Evolutionary conservation across 2,329 filamentous ascomycete genomes (phyloP).

Genomic region (Cercospora sesami): DNA sequence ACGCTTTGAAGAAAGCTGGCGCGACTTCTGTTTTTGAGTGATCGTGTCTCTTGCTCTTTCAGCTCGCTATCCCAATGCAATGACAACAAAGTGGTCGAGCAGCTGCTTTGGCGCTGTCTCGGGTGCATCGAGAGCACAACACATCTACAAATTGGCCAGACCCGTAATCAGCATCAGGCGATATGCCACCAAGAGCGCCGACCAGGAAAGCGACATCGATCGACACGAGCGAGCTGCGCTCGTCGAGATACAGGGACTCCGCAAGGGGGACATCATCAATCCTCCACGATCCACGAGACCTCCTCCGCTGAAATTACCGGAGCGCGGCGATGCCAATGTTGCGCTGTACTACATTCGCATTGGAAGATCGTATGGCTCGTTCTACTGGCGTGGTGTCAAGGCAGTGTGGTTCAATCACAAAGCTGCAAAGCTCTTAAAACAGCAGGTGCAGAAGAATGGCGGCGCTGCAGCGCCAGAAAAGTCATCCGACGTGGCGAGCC

Average conservation of each 20-base stretch:
- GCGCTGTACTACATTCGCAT: slow-evolving; percentile 59
- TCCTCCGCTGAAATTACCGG: slow-evolving; percentile 65
- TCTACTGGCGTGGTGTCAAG: slow-evolving; percentile 85
- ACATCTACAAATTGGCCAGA: background rate
- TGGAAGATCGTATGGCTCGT: slow-evolving; percentile 74
- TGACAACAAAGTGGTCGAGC: slow-evolving; percentile 41
- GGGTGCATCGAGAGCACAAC: slow-evolving; percentile 20
- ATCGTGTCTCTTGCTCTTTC: background rate
- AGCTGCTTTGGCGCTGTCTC: slow-evolving; percentile 34
- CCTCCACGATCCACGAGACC: slow-evolving; percentile 72
- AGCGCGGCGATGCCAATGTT: slow-evolving; percentile 48
- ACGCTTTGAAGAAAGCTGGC: slow-evolving; percentile 1
- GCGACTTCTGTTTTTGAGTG: slow-evolving; percentile 1
- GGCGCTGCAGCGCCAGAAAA: slow-evolving; percentile 4
- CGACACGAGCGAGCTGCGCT: slow-evolving; percentile 28
- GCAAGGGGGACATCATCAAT: slow-evolving; percentile 61
- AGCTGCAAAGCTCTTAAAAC: slow-evolving; percentile 47
- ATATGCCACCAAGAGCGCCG: slow-evolving; percentile 11
- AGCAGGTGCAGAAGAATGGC: slow-evolving; percentile 43
- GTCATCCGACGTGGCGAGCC: slow-evolving; percentile 6
- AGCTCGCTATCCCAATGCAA: slow-evolving; percentile 30
- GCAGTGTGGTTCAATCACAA: slow-evolving; percentile 69
- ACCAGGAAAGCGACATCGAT: slow-evolving; percentile 15
- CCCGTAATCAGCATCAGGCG: background rate
- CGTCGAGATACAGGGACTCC: slow-evolving; percentile 34